Base-by-base conservation (phyloP, 768 basidiomycete genomes). In the Lactarius vividus region DNA sequence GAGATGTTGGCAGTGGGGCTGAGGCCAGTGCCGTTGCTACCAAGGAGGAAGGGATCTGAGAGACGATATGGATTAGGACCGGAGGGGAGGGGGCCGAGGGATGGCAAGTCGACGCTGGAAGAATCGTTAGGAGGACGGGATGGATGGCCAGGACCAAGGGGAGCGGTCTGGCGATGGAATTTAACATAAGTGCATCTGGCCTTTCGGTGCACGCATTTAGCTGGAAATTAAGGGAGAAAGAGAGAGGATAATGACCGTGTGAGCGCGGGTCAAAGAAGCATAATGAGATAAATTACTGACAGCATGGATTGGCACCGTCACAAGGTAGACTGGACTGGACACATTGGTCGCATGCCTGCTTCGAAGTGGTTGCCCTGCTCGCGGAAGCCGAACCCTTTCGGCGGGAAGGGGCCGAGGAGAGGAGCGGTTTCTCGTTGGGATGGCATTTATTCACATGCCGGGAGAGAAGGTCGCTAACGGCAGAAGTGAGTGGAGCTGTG, bases 401-500 rank as follows among this genome's bases (percentile, higher is more conserved):
- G n/a, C 89, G 78, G 8, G 81, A 73, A 2, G 80, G 76, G 4
- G 77, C 71, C 13, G 77, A 79, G 7, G 78, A 73, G 5, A 71
- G 74, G 0, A 79, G 77, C 5, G 81, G 79, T 71, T 90, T 91
- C 79, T 92, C 90, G 70, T 83, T 83, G 4, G 91, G 84, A 74
- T 94, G 92, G 71, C 92, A 94, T 71, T 94, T 94, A 76, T 94
- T 93, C 68, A 93, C 81, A 71, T 94, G 92, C 71, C 92, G 79
- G 6, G 92, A 92, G 53, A 94, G 85, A 4, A 94, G 82, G 79
- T 94, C 92, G 74, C 91, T 92, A 70, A 5, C 42, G 44, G 64
- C 69, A 64, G 62, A 23, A 18, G 18, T 28, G 20, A 39, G 39
- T 53, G 52, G 49, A 59, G 35, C 4, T n/a, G 28, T 42, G 18